Percentiles rank a stretch among this genome's conserved stretches.
These are phyloP conservation scores for Botrytis deweyae DNA, from an alignment of 2,329 filamentous ascomycete species.

Conservation along the genomic window DNA sequence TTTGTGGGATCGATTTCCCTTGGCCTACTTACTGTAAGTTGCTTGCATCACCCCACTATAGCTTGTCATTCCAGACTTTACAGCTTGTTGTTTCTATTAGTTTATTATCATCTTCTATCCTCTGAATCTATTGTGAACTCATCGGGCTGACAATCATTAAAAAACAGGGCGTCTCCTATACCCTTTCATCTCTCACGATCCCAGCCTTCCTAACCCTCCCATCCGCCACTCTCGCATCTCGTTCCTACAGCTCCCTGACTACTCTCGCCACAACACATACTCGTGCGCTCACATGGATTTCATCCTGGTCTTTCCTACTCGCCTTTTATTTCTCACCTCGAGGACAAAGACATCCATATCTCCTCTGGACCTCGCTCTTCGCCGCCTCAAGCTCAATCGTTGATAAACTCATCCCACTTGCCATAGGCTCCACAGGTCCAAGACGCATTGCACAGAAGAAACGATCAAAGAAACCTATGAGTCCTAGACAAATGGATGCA, in stretches of 20 bases:
- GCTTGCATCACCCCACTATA: conserved; percentile 24
- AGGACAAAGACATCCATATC: conserved; percentile 78
- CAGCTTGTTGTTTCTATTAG: not conserved
- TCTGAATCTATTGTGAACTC: not conserved
- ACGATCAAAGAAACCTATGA: conserved; percentile 26
- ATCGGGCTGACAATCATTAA: not conserved
- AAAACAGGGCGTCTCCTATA: conserved; percentile 80
- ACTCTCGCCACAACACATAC: conserved; percentile 63
- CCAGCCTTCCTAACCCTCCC: conserved; percentile 80
- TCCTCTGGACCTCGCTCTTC: conserved; percentile 78
- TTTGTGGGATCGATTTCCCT: conserved; percentile 90
- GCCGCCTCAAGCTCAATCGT: conserved; percentile 53
- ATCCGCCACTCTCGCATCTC: conserved; percentile 67
- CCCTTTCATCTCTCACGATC: conserved; percentile 73
- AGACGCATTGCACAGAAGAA: conserved; percentile 29
- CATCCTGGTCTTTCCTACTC: conserved; percentile 69
- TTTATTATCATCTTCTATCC: not conserved
- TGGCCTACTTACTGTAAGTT: conserved; percentile 78
- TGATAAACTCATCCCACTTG: conserved; percentile 32
- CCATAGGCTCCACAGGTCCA: conserved; percentile 2
- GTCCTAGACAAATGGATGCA: conserved; percentile 54
- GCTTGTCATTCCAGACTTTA: conserved; percentile 1
- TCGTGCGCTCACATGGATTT: conserved; percentile 64
- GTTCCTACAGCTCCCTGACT: conserved; percentile 68
- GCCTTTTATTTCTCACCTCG: conserved; percentile 76